Percentiles rank a stretch among this genome's conserved stretches.
phyloP scores from a whole-genome alignment of 2,329 filamentous ascomycete genomes.

The Aspergillus candidus region DNA sequence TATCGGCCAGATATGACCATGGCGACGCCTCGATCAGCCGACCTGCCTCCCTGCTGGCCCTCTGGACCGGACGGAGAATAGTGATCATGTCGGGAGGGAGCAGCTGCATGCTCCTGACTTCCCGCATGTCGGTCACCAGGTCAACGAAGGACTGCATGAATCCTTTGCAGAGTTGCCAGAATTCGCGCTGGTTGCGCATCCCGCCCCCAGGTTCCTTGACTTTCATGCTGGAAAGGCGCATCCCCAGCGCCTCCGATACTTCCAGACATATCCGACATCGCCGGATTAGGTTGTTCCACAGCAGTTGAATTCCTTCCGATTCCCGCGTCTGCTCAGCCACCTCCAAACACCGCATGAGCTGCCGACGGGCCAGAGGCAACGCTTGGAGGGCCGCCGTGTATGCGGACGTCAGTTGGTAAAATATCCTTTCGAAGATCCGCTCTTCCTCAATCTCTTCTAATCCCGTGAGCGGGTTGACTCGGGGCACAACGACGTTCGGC shows the following conservation, averaged over 20 bases:
- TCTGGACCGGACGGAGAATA: conserved; percentile 73
- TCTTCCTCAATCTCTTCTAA: conserved; percentile 68
- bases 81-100: conserved; percentile 62
- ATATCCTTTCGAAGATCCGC: conserved; percentile 74
- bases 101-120: conserved; percentile 43
- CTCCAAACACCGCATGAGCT: conserved; percentile 60
- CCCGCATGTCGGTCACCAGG: conserved; percentile 42
- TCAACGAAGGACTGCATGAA: conserved; percentile 46
- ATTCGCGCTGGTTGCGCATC: conserved; percentile 51
- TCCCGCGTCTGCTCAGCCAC: conserved; percentile 56
- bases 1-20: conserved; percentile 52
- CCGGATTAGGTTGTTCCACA: conserved; percentile 65
- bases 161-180: conserved; percentile 64
- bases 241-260: conserved; percentile 66
- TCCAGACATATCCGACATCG: conserved; percentile 66
- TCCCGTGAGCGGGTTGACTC: conserved; percentile 53
- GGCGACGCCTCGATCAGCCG: conserved; percentile 63
- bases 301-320: conserved; percentile 54
- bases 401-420: conserved; percentile 65
- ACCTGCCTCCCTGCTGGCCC: conserved; percentile 72
- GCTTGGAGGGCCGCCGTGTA: conserved; percentile 67
- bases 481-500: conserved; percentile 42
- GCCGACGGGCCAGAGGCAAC: conserved; percentile 62
- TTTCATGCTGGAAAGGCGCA: conserved; percentile 70
- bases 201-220: conserved; percentile 75